Evolutionary conservation across 768 basidiomycete species (phyloP).

Genomic region (Psilocybe tampanensis): DNA sequence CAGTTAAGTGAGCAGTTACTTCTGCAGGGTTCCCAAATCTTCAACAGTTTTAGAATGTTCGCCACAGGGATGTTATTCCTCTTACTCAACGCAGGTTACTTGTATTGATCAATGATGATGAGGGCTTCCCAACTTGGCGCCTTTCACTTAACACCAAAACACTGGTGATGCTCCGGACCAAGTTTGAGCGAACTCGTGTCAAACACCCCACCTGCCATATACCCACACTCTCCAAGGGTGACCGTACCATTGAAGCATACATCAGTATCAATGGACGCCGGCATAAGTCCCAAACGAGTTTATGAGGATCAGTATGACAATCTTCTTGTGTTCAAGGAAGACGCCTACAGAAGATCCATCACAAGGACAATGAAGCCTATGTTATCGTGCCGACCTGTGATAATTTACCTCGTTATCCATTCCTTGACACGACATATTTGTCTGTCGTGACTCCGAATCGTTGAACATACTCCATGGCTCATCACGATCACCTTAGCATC

Average conservation of each 20-base stretch:
- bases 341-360: not conserved
- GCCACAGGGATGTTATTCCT: no score
- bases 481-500: not conserved
- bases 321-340: not conserved
- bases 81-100: no score
- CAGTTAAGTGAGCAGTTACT: not conserved
- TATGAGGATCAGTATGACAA: no score
- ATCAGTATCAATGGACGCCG: no score
- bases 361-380: not conserved
- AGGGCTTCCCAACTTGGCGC: not conserved
- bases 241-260: no score
- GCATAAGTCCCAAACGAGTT: no score
- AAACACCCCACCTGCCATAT: not conserved
- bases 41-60: no score
- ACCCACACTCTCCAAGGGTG: no score
- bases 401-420: not conserved
- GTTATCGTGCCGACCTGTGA: not conserved
- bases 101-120: not conserved
- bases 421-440: not conserved
- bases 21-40: not conserved
- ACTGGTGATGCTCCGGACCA: not conserved
- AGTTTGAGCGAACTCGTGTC: not conserved
- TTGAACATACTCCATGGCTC: not conserved
- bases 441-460: not conserved
- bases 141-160: not conserved